phyloP scores from a whole-genome alignment of 768 basidiomycete genomes.

The Agaricus subrufescens region DNA sequence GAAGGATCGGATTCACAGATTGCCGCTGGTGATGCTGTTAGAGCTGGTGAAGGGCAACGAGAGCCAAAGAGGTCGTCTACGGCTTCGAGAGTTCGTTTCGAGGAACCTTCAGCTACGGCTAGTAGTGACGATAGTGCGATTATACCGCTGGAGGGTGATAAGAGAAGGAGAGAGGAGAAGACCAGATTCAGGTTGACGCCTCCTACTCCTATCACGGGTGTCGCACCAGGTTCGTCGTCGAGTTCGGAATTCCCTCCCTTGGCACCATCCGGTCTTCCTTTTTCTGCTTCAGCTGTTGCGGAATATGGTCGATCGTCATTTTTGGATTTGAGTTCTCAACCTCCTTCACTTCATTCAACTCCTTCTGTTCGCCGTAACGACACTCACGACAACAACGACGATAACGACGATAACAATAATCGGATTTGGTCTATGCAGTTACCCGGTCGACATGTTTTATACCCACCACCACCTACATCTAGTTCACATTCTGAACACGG shows the following conservation, averaged over 20 bases:
- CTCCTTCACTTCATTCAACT: conserved; percentile 10
- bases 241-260: background rate
- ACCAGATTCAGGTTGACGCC: conserved; percentile 5
- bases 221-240: background rate
- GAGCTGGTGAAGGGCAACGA: background rate
- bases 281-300: background rate
- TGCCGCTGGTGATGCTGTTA: background rate
- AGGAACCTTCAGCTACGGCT: background rate
- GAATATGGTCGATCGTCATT: conserved; percentile 25
- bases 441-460: background rate
- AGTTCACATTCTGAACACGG: background rate
- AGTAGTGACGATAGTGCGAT: background rate
- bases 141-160: background rate
- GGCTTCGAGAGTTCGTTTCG: conserved; percentile 8
- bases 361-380: too few species aligned
- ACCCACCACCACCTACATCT: background rate
- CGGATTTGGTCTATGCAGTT: conserved; percentile 9
- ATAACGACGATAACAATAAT: background rate
- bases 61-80: background rate
- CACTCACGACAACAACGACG: background rate
- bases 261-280: too few species aligned
- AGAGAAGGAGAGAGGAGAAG: background rate
- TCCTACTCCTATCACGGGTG: conserved; percentile 7
- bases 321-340: conserved; percentile 32
- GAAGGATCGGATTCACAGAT: background rate